phyloP scores from a whole-genome alignment of 164 flowering plant genomes.

The Vitis rupestris region DNA sequence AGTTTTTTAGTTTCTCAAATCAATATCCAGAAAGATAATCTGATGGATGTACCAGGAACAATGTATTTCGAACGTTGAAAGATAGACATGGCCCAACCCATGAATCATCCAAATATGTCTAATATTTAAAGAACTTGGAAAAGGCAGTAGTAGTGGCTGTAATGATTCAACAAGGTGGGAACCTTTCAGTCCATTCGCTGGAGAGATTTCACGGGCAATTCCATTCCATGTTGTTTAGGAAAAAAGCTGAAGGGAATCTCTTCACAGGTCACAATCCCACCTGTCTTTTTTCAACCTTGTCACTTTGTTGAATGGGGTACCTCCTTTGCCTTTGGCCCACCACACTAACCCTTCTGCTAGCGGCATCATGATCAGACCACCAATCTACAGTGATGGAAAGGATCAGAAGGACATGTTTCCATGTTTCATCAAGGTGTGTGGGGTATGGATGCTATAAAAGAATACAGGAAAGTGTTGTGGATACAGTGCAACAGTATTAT shows the following conservation, averaged over 20 bases:
- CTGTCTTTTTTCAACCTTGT: conserved; percentile 7
- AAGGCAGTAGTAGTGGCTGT: background rate
- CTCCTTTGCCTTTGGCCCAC: background rate
- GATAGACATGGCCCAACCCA: background rate
- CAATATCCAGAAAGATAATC: too few species aligned
- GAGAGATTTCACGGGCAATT: conserved; percentile 22
- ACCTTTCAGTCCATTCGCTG: conserved; percentile 15
- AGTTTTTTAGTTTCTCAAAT: background rate
- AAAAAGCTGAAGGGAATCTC: conserved; percentile 7
- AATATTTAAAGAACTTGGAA: background rate
- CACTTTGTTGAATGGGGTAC: conserved; percentile 4
- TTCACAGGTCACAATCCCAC: background rate
- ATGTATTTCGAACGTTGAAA: too few species aligned
- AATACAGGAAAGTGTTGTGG: background rate
- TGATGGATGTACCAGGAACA: too few species aligned
- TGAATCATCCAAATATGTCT: background rate
- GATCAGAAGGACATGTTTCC: background rate
- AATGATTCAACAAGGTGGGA: conserved; percentile 17
- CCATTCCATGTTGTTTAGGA: conserved; percentile 21
- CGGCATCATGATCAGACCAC: background rate
- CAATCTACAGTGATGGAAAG: background rate
- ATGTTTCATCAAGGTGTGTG: background rate
- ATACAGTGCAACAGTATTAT: background rate
- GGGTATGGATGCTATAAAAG: background rate
- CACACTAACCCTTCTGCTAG: background rate